phyloP scores from a whole-genome alignment of 2,329 filamentous ascomycete species.

The Pseudomassariella vexata region DNA sequence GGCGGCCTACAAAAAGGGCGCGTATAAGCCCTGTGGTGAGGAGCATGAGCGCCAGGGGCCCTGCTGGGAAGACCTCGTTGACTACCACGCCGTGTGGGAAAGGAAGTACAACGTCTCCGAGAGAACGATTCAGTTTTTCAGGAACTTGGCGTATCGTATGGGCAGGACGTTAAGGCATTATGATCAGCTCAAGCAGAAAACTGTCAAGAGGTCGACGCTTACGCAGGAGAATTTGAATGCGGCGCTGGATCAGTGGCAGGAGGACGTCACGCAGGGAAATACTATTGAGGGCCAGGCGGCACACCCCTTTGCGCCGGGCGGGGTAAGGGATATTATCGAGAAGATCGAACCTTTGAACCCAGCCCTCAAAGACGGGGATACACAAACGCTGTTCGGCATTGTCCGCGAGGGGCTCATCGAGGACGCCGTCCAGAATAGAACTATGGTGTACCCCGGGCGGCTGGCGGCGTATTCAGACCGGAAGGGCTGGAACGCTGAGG shows the following conservation, averaged over 20 bases:
- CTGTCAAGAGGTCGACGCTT: constrained; percentile 5
- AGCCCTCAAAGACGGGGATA: constrained; percentile 9
- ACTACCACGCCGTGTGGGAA: constrained; percentile 16
- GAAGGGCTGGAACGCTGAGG: constrained; percentile 11
- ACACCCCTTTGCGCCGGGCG: background rate
- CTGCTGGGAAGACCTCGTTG: constrained; percentile 16
- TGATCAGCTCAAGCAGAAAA: constrained; percentile 13
- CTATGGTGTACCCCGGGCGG: constrained; percentile 34
- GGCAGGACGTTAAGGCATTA: constrained; percentile 26
- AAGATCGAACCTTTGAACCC: constrained; percentile 13
- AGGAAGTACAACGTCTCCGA: constrained; percentile 14
- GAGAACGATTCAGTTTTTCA: constrained; percentile 22
- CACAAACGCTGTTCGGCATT: constrained; percentile 15
- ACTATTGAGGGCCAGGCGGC: background rate
- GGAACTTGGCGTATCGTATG: constrained; percentile 32
- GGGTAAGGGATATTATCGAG: too few relatives aligned
- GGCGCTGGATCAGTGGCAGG: background rate
- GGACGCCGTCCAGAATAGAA: constrained; percentile 36
- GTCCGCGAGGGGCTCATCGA: constrained; percentile 34
- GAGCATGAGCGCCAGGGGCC: constrained; percentile 14
- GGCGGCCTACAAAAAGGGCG: background rate
- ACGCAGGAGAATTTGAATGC: background rate
- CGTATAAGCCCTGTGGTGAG: too few relatives aligned
- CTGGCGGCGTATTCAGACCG: constrained; percentile 15
- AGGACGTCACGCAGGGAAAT: background rate